phyloP scores from a whole-genome alignment of 2,329 filamentous ascomycete species.

The Microdochium paspali region DNA sequence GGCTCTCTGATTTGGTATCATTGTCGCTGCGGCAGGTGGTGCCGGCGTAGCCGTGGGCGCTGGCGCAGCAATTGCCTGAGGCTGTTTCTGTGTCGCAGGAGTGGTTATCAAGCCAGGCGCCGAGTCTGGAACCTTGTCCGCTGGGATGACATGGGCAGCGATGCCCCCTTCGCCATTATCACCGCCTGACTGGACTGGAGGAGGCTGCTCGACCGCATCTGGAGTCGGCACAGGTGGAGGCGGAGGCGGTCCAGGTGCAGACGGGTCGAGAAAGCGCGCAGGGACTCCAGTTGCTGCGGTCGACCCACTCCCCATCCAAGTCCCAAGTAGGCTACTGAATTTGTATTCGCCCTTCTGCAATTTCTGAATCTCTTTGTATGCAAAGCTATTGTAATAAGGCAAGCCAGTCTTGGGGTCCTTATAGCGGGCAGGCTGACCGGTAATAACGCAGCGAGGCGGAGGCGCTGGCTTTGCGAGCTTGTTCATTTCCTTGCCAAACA shows the following conservation, averaged over 20 bases:
- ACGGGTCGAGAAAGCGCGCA: slow-evolving; percentile 53
- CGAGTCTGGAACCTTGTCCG: no score
- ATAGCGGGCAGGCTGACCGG: slow-evolving; percentile 71
- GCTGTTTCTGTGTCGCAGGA: no score
- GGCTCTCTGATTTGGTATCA: no score
- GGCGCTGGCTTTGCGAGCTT: slow-evolving; percentile 44
- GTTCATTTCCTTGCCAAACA: slow-evolving; percentile 50
- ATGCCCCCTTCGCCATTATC: not conserved
- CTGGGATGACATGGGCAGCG: not conserved
- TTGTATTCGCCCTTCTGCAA: slow-evolving; percentile 64
- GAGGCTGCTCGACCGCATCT: slow-evolving; percentile 2
- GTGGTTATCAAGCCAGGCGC: no score
- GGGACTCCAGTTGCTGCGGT: slow-evolving; percentile 69
- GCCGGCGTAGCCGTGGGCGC: no score
- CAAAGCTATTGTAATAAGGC: slow-evolving; percentile 68
- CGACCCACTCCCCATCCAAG: slow-evolving; percentile 65
- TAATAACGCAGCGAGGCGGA: slow-evolving; percentile 66
- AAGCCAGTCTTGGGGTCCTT: slow-evolving; percentile 78
- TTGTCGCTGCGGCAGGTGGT: no score
- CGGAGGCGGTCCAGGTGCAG: slow-evolving; percentile 17
- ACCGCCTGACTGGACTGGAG: not conserved
- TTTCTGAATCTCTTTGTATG: slow-evolving; percentile 74
- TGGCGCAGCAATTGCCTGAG: no score
- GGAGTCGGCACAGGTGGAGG: slow-evolving; percentile 8
- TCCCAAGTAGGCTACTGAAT: slow-evolving; percentile 74